Evolutionary conservation across 305 asterid species (phyloP), one percentile per base, ranked within the genome.

Genomic region (Solanum hybrid): DNA sequence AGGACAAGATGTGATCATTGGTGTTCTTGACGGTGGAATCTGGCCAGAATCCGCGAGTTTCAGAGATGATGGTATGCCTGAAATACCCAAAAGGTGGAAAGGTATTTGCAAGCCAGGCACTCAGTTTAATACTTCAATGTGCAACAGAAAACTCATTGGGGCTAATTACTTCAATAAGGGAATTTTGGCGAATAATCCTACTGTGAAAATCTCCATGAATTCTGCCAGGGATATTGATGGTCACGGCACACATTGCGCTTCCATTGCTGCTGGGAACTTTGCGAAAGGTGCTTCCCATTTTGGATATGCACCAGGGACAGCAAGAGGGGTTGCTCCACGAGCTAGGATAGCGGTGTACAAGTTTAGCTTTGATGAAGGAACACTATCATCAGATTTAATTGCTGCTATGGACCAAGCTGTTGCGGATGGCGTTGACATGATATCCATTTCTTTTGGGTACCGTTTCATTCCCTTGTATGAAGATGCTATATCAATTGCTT

Each of bases 401-500:
- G 92, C 85, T 4, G 90, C 88, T 17, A 89, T 89, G 72, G 90
- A 84, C 78, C 76, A 84, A 36, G 95, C 93, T 6, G 93, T 93
- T 4, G 92, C 91, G 0, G 95, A 93, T 2, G 91, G 93, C 2
- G 93, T 93, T 19, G 94, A 93, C 60, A 88, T 93, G 2, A 91
- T 91, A 15, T 93, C 93, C 0, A 90, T 93, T 42, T 93, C 95
- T 29, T 89, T 90, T 91, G 93, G 93, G 0, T 38, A 24, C 66
- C 12, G 86, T n/a, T 91, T 90, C 26, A 90, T 87, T n/a, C 91
- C 94, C 0, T 10, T 92, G 66, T 92, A 91, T 27, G 81, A 91
- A 19, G 94, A 92, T 32, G 92, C 94, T 3, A 88, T 93, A 6
- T 93, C 94, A 14, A 91, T 93, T 19, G 94, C 94, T 22, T 89